These are phyloP conservation scores for Apiotrichum domesticum DNA, from an alignment of 1,284 basidiomycete species.

Conservation along the genomic window DNA sequence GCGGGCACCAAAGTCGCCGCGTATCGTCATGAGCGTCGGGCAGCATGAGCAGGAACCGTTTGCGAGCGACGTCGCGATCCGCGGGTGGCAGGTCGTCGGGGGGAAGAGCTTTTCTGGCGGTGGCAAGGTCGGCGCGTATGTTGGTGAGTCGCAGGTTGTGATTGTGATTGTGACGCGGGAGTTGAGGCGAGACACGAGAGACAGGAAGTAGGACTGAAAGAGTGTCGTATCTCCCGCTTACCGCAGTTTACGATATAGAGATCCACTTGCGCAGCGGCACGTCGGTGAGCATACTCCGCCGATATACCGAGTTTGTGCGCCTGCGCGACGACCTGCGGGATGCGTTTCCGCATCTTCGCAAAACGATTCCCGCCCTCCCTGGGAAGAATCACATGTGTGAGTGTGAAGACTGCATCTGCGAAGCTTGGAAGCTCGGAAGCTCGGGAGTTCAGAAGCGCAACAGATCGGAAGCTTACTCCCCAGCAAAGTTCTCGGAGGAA, in stretches of 20 bases:
- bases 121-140: constrained; percentile 39
- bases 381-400: constrained; percentile 43
- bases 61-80: constrained; percentile 31
- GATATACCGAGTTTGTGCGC: constrained; percentile 41
- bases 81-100: constrained; percentile 40
- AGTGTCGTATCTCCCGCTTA: constrained; percentile 7
- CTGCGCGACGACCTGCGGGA: constrained; percentile 24
- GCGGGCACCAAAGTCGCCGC: neutral
- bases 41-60: constrained; percentile 16
- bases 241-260: constrained; percentile 41
- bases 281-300: constrained; percentile 27
- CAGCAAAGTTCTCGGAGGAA: constrained; percentile 38
- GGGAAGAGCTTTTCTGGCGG: constrained; percentile 30
- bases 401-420: neutral
- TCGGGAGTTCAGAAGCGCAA: too few species aligned
- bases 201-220: neutral
- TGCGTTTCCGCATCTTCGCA: constrained; percentile 26
- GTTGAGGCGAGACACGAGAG: constrained; percentile 24
- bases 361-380: constrained; percentile 35
- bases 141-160: constrained; percentile 26
- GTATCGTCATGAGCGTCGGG: constrained; percentile 1
- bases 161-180: too few species aligned
- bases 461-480: neutral
- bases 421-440: too few species aligned
- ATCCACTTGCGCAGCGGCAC: constrained; percentile 30